These are phyloP conservation scores for Polysphondylium violaceum DNA, from an alignment of 78 protist species.

Conservation along the genomic window DNA sequence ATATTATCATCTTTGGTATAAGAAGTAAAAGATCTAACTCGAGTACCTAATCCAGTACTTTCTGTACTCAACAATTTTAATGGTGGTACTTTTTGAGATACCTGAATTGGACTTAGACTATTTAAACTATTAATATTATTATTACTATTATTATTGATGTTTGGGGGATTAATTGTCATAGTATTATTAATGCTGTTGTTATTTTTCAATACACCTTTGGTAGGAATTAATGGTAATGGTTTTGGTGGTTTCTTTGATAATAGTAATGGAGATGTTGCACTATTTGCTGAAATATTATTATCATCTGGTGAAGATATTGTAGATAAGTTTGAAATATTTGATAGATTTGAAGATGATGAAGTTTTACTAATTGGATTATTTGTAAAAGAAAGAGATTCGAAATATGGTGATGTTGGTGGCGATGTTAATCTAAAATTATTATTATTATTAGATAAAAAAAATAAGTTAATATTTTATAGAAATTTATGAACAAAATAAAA, in stretches of 20 bases:
- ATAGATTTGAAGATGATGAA: too few relatives aligned
- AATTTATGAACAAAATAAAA: background rate
- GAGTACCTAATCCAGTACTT: background rate
- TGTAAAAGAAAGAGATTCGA: background rate
- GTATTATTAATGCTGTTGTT: background rate
- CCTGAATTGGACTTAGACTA: background rate
- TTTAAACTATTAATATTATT: too few relatives aligned
- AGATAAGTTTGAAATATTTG: too few relatives aligned
- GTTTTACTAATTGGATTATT: too few relatives aligned
- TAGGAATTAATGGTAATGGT: constrained; percentile 36
- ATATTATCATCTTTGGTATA: constrained; percentile 2
- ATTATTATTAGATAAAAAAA: too few relatives aligned
- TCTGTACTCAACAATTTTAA: background rate
- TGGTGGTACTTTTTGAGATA: background rate
- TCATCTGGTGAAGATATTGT: too few relatives aligned
- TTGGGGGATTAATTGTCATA: too few relatives aligned
- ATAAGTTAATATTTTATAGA: background rate
- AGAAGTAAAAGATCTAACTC: constrained; percentile 43
- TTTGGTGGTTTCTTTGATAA: constrained; percentile 24
- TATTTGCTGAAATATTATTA: too few relatives aligned
- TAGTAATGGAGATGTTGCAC: constrained; percentile 5
- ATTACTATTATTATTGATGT: too few relatives aligned
- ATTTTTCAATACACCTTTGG: background rate
- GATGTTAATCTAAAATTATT: background rate
- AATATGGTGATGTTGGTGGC: background rate